Conservation (phyloP, 345 rosid species). For the Moricandia arvensis region DNA sequence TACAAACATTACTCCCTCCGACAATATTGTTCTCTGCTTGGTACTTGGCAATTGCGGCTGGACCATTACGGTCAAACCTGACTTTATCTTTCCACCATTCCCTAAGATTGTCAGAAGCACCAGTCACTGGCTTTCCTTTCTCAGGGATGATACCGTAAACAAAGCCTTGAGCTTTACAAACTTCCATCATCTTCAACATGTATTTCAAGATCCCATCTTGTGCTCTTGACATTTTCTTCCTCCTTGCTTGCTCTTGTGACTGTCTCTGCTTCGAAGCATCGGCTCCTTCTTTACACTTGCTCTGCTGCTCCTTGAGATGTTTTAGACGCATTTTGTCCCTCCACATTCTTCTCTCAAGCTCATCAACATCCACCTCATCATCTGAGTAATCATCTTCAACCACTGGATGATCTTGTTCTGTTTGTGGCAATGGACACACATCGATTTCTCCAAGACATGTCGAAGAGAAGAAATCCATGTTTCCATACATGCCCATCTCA, state of each 20-base stretch:
- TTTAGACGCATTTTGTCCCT: conserved; percentile 62
- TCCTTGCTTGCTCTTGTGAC: conserved; percentile 76
- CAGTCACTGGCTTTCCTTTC: conserved; percentile 87
- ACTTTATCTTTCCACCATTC: conserved; percentile 95
- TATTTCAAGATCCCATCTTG: conserved; percentile 81
- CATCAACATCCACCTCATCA: conserved; percentile 69
- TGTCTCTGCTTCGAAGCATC: conserved; percentile 58
- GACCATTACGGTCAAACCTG: conserved; percentile 78
- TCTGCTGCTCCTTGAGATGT: conserved; percentile 63
- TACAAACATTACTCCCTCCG: conserved; percentile 46
- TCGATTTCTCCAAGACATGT: conserved; percentile 43
- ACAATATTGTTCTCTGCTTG: conserved; percentile 47
- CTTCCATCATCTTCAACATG: conserved; percentile 91
- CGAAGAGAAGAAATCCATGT: conserved; percentile 49
- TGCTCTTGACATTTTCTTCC: conserved; percentile 90
- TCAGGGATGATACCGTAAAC: conserved; percentile 85
- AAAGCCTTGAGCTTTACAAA: conserved; percentile 83
- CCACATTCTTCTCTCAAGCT: conserved; percentile 83
- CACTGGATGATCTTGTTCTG: conserved; percentile 33
- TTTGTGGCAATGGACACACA: conserved; percentile 33
- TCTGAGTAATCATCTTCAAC: conserved; percentile 62
- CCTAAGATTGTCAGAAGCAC: conserved; percentile 85
- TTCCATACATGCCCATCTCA: conserved; percentile 59
- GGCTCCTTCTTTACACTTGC: conserved; percentile 48
- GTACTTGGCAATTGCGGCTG: conserved; percentile 73